Conservation (phyloP, 2,329 filamentous ascomycete genomes). For the Fusarium papillatum region DNA sequence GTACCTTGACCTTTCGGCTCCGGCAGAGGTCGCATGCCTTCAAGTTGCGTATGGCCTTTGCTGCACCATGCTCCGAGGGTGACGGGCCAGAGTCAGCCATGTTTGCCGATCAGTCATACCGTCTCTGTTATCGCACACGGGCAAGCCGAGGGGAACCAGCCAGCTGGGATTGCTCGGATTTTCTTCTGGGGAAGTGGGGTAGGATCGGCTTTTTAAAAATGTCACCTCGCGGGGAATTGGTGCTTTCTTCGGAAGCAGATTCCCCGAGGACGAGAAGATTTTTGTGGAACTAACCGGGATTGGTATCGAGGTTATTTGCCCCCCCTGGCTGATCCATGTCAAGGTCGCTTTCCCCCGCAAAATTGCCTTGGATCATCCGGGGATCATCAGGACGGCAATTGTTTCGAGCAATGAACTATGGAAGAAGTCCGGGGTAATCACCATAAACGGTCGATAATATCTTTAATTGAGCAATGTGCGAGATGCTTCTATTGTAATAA, state of each 20-base stretch:
- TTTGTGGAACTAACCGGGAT: neutral
- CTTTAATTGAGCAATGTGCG: too few relatives aligned
- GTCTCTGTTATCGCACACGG: neutral
- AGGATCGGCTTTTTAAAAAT: neutral
- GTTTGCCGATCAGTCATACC: neutral
- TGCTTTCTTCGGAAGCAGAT: neutral
- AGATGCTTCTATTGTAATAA: too few relatives aligned
- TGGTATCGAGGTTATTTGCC: neutral
- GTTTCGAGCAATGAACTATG: neutral
- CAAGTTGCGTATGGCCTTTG: neutral
- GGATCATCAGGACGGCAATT: neutral
- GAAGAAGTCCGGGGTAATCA: neutral
- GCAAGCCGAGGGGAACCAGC: neutral
- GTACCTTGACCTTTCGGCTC: neutral
- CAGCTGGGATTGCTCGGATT: neutral
- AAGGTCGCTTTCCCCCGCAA: neutral
- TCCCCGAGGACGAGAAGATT: neutral
- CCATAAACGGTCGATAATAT: neutral
- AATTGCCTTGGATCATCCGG: neutral
- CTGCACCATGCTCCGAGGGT: neutral
- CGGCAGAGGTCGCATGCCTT: neutral
- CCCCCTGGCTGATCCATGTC: neutral
- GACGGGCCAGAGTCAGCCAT: neutral
- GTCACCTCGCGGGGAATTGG: neutral
- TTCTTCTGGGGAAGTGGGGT: constrained; percentile 1